Base-by-base conservation (phyloP, 1,139 yeast genomes). In the Magnusiomyces paraingens region DNA sequence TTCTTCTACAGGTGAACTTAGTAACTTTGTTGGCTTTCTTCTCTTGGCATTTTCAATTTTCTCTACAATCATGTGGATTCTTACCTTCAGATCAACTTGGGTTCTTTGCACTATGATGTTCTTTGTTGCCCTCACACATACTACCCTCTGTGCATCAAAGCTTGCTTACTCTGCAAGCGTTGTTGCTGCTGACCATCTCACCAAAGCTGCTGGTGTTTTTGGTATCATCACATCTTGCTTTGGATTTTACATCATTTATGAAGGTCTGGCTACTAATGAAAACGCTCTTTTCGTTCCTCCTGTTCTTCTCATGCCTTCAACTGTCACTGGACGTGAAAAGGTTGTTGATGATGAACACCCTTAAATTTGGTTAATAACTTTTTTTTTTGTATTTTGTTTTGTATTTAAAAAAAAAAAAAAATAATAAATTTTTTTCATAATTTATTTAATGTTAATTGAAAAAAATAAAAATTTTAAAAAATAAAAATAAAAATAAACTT, bases 221-320 rank as follows among this genome's bases (percentile, higher is more conserved):
- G 96, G 96, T 44, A 66, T 89, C 14, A 68, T 88, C 41, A 82
- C 91, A 40, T 87, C 96, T 1, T 80, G 86, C 62, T 68, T 81
- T 51, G 95, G 95, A 12, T 89, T 93, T 90, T 89, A 87, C 66
- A 86, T 86, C 68, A 95, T 95, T 6, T 86, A 81, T 63, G 94
- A 95, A n/a, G 96, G 95, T 81, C 70, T 89, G 54, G 87, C 94
- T 51, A 86, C 79, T 60, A 72, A 57, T 70, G 64, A 86, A 80
- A 89, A 85, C 72, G 75, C 88, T 44, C 86, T 84, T 69, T 57
- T 87, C 55, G 72, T 79, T 36, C 77, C 82, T 53, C 76, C 73
- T 65, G 83, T 83, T 39, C 39, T 68, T 18, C 64, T 57, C 55
- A 62, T 69, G 70, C 73, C 73, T 26, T 68, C 69, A 15, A 68